These are phyloP conservation scores for Clonostachys solani DNA, from an alignment of 2,329 filamentous ascomycete species.

Conservation along the genomic window DNA sequence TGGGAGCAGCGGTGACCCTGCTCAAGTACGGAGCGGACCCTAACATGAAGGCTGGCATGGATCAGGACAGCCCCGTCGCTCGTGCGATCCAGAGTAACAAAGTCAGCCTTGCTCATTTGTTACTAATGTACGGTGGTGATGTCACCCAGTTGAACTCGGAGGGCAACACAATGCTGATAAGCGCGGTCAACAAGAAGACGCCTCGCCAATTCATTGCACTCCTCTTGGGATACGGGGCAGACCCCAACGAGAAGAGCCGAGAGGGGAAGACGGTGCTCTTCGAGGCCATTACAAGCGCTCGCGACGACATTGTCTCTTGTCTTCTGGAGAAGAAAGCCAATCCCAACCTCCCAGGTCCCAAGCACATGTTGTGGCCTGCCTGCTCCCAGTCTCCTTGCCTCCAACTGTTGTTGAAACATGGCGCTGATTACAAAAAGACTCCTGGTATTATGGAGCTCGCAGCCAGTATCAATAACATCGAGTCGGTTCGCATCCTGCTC, in stretches of 20 bases:
- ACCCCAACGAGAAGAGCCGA: slow-evolving; percentile 54
- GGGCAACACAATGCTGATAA: slow-evolving; percentile 58
- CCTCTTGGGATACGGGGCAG: slow-evolving; percentile 54
- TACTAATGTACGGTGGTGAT: slow-evolving; percentile 58
- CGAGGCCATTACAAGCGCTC: slow-evolving; percentile 51
- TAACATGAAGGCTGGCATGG: slow-evolving; percentile 43
- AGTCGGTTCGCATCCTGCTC: slow-evolving; percentile 53
- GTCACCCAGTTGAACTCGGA: slow-evolving; percentile 46
- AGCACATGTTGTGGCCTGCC: slow-evolving; percentile 65
- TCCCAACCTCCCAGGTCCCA: slow-evolving; percentile 64
- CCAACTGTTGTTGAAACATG: slow-evolving; percentile 51
- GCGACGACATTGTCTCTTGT: slow-evolving; percentile 49
- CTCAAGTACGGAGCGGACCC: slow-evolving; percentile 62
- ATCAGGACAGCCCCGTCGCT: slow-evolving; percentile 51
- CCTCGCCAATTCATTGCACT: slow-evolving; percentile 51
- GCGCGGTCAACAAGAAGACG: slow-evolving; percentile 54
- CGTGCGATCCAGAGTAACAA: slow-evolving; percentile 46
- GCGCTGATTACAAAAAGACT: slow-evolving; percentile 55
- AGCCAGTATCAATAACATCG: slow-evolving; percentile 58
- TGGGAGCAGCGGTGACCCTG: slow-evolving; percentile 53
- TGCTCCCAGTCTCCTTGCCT: slow-evolving; percentile 55
- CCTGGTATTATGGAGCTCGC: slow-evolving; percentile 63
- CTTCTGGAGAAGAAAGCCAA: slow-evolving; percentile 55
- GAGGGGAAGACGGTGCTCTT: slow-evolving; percentile 62
- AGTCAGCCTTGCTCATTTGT: slow-evolving; percentile 51